These are phyloP conservation scores for Dendrobium catenatum DNA, from an alignment of 106 monocot species.

Conservation along the genomic window DNA sequence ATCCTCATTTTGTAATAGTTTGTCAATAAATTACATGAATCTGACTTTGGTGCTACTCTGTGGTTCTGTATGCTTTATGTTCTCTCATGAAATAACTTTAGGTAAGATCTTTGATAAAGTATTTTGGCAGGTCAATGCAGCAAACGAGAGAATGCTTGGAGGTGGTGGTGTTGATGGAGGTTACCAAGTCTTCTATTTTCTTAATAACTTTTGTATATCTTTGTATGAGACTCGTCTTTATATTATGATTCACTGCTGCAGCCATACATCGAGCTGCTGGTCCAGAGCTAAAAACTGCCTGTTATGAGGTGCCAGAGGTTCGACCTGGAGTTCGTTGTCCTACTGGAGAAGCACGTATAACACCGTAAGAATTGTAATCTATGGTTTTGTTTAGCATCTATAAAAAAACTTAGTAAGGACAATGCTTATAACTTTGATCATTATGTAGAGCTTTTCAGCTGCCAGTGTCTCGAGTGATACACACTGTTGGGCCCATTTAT, in stretches of 20 bases:
- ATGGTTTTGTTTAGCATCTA: slow-evolving; percentile 1
- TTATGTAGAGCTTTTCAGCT: slow-evolving; percentile 70
- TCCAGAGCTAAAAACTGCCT: slow-evolving; percentile 59
- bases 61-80: not conserved
- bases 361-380: slow-evolving; percentile 43
- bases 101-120: not conserved
- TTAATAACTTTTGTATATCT: not conserved
- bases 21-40: not conserved
- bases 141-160: slow-evolving; percentile 74
- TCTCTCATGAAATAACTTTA: no score
- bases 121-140: slow-evolving; percentile 68
- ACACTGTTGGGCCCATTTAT: slow-evolving; percentile 91
- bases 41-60: not conserved
- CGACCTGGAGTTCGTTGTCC: slow-evolving; percentile 73
- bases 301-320: slow-evolving; percentile 57
- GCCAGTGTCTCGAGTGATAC: slow-evolving; percentile 78
- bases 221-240: not conserved
- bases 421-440: not conserved
- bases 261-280: slow-evolving; percentile 98
- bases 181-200: slow-evolving; percentile 12
- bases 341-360: slow-evolving; percentile 89
- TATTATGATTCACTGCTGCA: slow-evolving; percentile 11
- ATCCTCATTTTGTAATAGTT: not conserved
- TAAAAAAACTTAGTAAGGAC: not conserved
- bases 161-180: slow-evolving; percentile 99